These are phyloP conservation scores for Leccinellum albellum DNA, from an alignment of 768 basidiomycete species.

Conservation along the genomic window DNA sequence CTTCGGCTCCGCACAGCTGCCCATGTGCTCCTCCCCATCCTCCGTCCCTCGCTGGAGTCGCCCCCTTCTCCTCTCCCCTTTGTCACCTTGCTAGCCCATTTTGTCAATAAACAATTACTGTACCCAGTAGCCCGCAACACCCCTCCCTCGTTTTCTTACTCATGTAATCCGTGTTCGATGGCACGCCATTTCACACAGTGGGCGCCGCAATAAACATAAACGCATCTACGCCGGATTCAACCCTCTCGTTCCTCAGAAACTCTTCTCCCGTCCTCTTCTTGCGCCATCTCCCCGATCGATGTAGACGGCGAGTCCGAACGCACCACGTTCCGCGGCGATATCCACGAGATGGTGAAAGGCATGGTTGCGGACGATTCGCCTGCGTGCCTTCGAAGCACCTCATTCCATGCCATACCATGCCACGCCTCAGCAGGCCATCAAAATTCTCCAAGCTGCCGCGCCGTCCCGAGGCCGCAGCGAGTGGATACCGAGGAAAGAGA, in stretches of 20 bases:
- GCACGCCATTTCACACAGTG: neutral
- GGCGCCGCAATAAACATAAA: neutral
- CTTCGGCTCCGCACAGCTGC: constrained; percentile 1
- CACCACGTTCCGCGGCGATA: neutral
- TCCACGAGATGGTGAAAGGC: neutral
- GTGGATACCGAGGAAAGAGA: neutral
- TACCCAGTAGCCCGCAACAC: neutral
- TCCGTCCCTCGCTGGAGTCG: neutral
- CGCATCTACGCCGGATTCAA: neutral
- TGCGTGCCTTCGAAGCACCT: neutral
- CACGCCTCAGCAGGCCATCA: neutral
- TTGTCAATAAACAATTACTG: neutral
- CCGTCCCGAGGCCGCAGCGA: neutral
- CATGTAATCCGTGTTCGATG: neutral
- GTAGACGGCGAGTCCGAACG: neutral
- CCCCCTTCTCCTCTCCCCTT: neutral
- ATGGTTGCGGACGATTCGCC: neutral
- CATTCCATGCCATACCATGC: neutral
- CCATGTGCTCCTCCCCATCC: neutral
- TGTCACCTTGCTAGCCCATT: neutral
- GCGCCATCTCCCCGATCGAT: neutral
- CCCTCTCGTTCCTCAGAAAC: neutral
- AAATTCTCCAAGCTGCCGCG: neutral
- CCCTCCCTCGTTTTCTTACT: neutral
- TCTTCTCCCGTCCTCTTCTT: neutral